Conservation (phyloP, 169 alveolate genomes). For the Plasmodium adleri region DNA sequence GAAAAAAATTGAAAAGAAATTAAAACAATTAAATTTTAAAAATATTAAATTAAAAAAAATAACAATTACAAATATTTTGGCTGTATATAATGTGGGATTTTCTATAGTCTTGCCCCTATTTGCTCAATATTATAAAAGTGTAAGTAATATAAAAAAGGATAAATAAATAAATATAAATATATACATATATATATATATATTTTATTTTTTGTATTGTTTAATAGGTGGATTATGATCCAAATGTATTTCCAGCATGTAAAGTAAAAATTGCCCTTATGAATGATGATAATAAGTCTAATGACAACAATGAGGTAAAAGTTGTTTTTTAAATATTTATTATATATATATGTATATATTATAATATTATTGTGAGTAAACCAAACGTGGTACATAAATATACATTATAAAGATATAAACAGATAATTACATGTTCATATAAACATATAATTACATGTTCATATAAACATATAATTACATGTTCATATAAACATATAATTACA, state of each 20-base stretch:
- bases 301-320: conserved; percentile 13
- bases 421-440: too few relatives aligned
- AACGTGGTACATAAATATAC: too few relatives aligned
- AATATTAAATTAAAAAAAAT: conserved; percentile 74
- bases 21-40: conserved; percentile 79
- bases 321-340: background rate
- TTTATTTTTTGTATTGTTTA: background rate
- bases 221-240: conserved; percentile 73
- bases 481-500: background rate
- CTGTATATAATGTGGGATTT: conserved; percentile 80
- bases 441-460: background rate
- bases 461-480: background rate
- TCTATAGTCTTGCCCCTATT: conserved; percentile 79
- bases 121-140: conserved; percentile 77
- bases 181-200: background rate
- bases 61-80: conserved; percentile 80
- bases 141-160: conserved; percentile 4
- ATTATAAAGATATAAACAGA: too few relatives aligned
- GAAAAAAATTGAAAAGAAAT: conserved; percentile 83
- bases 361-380: too few relatives aligned
- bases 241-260: conserved; percentile 72
- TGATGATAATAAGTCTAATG: conserved; percentile 24
- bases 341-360: too few relatives aligned
- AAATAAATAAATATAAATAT: background rate
- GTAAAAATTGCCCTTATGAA: conserved; percentile 64